Conservation (phyloP, 192 early-diverging fungal genomes). For the Backusella tuberculispora region DNA sequence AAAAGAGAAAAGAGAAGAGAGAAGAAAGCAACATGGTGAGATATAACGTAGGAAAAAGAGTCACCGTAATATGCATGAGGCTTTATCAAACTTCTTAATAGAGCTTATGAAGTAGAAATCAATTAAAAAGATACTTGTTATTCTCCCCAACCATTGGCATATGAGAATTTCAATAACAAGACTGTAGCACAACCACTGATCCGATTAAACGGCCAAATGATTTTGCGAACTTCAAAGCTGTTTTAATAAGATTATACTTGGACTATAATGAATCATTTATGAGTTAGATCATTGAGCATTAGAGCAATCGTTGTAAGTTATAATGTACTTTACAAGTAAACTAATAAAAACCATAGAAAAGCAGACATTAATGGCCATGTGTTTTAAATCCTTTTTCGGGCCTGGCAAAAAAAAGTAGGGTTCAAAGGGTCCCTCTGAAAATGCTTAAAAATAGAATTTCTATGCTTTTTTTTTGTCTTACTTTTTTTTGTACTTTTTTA, state of each 20-base stretch:
- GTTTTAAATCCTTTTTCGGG: not conserved
- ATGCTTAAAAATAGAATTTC: conserved; percentile 3
- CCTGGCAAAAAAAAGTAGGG: conserved; percentile 7
- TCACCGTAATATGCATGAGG: not conserved
- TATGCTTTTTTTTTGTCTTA: not conserved
- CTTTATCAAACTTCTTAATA: not conserved
- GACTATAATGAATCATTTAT: not conserved
- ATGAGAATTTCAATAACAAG: conserved; percentile 6
- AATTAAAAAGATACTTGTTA: not conserved
- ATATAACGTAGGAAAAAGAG: too few species aligned
- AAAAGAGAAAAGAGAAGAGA: not conserved
- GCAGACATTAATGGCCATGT: not conserved
- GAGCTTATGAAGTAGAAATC: not conserved
- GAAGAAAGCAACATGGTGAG: not conserved
- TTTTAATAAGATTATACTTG: not conserved
- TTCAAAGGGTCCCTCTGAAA: conserved; percentile 1
- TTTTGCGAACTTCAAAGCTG: not conserved
- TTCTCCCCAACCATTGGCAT: not conserved
- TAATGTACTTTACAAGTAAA: not conserved
- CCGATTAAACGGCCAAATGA: conserved; percentile 4
- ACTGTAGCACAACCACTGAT: conserved; percentile 2
- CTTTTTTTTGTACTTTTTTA: not conserved
- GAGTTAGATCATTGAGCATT: not conserved
- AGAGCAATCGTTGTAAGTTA: not conserved
- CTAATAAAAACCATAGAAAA: not conserved